These are phyloP conservation scores for Mitosporidium daphniae DNA, from an alignment of 371 early-diverging fungal species.

Conservation along the genomic window DNA sequence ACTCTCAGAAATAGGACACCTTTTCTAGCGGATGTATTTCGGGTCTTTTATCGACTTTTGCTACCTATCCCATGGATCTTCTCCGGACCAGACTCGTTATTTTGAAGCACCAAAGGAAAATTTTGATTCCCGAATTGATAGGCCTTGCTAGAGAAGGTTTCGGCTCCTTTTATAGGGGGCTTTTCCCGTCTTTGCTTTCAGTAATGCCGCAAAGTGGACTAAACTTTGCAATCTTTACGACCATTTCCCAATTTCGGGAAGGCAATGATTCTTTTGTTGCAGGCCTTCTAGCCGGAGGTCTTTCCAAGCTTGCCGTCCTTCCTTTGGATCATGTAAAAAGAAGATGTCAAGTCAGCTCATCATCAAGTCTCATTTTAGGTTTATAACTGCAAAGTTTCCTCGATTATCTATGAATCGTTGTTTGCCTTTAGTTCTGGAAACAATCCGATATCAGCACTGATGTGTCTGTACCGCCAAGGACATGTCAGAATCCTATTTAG, in stretches of 20 bases:
- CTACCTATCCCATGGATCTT: slow-evolving; percentile 63
- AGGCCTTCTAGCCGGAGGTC: slow-evolving; percentile 37
- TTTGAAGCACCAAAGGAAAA: slow-evolving; percentile 12
- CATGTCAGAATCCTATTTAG: slow-evolving; percentile 43
- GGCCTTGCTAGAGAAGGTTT: slow-evolving; percentile 33
- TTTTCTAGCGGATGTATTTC: slow-evolving; percentile 25
- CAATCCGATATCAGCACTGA: no score
- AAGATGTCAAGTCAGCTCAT: slow-evolving; percentile 20
- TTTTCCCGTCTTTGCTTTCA: slow-evolving; percentile 34
- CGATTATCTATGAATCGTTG: slow-evolving; percentile 7
- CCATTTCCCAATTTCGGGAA: slow-evolving; percentile 2
- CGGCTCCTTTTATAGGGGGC: slow-evolving; percentile 55
- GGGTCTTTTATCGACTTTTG: slow-evolving; percentile 28
- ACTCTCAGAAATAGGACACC: neutral
- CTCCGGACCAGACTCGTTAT: slow-evolving; percentile 59
- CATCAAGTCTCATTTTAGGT: slow-evolving; percentile 10
- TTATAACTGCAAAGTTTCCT: slow-evolving; percentile 7
- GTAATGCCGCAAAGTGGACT: slow-evolving; percentile 72
- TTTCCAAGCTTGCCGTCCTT: slow-evolving; percentile 42
- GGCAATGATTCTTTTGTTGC: slow-evolving; percentile 11
- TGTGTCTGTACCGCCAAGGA: slow-evolving; percentile 26
- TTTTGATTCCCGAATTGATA: slow-evolving; percentile 22
- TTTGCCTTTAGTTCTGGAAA: slow-evolving; percentile 14
- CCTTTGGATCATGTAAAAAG: slow-evolving; percentile 42
- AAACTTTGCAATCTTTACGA: slow-evolving; percentile 13